Conservation (phyloP, 108 stramenopile species). For the Stephanodiscus minutulus region DNA sequence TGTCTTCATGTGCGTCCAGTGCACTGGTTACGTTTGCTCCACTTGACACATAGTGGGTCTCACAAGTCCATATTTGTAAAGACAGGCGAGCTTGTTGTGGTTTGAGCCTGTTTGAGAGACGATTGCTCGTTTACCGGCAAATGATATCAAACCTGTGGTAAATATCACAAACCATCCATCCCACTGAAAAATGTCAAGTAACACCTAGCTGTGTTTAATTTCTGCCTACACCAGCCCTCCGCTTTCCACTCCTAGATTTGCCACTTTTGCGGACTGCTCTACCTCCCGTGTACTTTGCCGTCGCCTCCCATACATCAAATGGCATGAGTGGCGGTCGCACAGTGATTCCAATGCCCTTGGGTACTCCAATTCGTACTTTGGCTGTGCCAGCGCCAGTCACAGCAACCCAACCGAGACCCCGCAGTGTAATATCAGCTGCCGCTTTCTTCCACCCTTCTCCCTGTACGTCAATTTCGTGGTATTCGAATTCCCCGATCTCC, state of each 20-base stretch:
- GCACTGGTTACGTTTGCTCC: no score
- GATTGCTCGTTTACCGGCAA: no score
- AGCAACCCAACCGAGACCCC: constrained; percentile 97
- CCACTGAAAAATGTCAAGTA: neutral
- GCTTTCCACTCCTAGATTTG: constrained; percentile 72
- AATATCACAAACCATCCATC: neutral
- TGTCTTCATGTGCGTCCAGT: no score
- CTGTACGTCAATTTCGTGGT: constrained; percentile 81
- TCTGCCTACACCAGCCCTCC: constrained; percentile 78
- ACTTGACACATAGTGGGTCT: no score
- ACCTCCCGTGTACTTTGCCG: constrained; percentile 84
- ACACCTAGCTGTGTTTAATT: constrained; percentile 44
- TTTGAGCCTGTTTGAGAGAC: no score
- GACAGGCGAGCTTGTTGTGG: no score
- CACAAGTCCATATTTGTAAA: no score
- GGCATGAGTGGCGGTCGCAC: constrained; percentile 91
- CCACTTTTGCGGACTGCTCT: constrained; percentile 72
- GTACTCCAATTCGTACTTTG: constrained; percentile 74
- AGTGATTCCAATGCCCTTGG: constrained; percentile 82
- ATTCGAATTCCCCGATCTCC: constrained; percentile 89
- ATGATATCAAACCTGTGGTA: no score
- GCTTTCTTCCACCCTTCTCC: constrained; percentile 95
- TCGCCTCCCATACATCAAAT: constrained; percentile 87
- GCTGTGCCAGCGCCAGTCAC: constrained; percentile 91
- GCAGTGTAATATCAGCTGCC: constrained; percentile 89